Evolutionary conservation across 331 rosid species (phyloP), one percentile per base, ranked within the genome.

Genomic region (Stylosanthes scabra): DNA sequence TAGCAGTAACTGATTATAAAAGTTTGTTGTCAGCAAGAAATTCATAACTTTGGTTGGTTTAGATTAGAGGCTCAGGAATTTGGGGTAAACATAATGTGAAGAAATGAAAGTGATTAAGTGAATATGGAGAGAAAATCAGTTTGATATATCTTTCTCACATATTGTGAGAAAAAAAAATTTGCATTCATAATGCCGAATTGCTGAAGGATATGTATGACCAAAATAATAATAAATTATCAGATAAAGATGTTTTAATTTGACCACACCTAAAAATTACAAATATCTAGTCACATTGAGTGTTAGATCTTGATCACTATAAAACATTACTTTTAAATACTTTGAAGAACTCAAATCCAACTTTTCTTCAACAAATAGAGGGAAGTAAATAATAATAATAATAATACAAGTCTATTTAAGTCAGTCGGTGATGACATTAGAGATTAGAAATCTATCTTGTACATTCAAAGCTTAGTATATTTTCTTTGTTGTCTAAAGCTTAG

Each of bases 1-100:
- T 9, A 12, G n/a, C 40, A 57, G 37, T 27, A 25, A 9, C 9
- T 57, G 37, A 27, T 13, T 57, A 29, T 8, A 8, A 20, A 16
- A 16, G 2, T 16, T 55, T 8, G 11, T 20, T 25, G 8, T 57
- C 60, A 55, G 27, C 34, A 55, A 20, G n/a, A 20, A 20, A 9
- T 9, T 27, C 16, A 9, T 56, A 9, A 20, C 25, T 57, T 27
- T 16, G 29, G 57, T 51, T 51, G 62, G 62, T 20, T 56, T 56
- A 56, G 37, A 56, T 56, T 56, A 56, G 37, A 56, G 61, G n/a
- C 61, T 56, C 61, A 56, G 8, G n/a, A 34, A 56, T 57, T 57
- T 57, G 14, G 9, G 62, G 62, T 28, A 1, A 57, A 57, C 62
- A 27, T 27, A 39, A 27, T 3, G 11, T 8, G 14, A 57, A 57